Evolutionary conservation across 164 flowering plant genomes (phyloP), one percentile per base, ranked within the genome.

Genomic region (Kalanchoe fedtschenkoi): DNA sequence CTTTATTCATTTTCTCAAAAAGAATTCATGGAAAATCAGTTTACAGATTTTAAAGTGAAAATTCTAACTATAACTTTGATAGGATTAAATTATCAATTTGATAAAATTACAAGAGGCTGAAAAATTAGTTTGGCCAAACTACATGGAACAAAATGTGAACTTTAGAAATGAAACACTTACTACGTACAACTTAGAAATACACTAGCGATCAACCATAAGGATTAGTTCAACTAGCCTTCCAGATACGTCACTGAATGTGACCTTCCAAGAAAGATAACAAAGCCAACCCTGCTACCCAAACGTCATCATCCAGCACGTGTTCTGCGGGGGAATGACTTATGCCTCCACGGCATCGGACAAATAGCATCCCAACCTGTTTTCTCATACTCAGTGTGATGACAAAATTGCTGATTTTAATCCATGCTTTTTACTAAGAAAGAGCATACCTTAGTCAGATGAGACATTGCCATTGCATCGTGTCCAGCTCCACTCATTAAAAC

Each of bases 401-500:
- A 7, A 1, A 60, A 15, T 14, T 2, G 1, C 38, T 32, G 44
- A 8, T 46, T 37, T 6, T 35, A 5, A 19, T 62, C 7, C 26
- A 35, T 19, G 11, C 24, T 41, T 21, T 13, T 41, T 35, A 6
- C 24, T 22, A 13, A 2, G 28, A 60, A 32, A 61, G 39, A 71
- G 66, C 72, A 19, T 21, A 92, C 97, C 91, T 84, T 87, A 6
- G 95, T 87, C 54, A 95, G 70, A 77, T 84, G 99, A 65, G 97
- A 75, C 85, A 95, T 87, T 55, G 99, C 96, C 96, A 95, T 91
- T 4, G 97, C 97, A 69, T 91, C 97, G 64, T 95, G 99, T 67
- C 97, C 99, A 30, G 99, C 99, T 67, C 99, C 99, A 71, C 99
- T 95, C 96, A 95, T 91, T 60, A 95, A 69, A n/a, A 76, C 77